Evolutionary conservation across 352 stramenopile species (phyloP).

Genomic region (Globisporangium orthogonon): DNA sequence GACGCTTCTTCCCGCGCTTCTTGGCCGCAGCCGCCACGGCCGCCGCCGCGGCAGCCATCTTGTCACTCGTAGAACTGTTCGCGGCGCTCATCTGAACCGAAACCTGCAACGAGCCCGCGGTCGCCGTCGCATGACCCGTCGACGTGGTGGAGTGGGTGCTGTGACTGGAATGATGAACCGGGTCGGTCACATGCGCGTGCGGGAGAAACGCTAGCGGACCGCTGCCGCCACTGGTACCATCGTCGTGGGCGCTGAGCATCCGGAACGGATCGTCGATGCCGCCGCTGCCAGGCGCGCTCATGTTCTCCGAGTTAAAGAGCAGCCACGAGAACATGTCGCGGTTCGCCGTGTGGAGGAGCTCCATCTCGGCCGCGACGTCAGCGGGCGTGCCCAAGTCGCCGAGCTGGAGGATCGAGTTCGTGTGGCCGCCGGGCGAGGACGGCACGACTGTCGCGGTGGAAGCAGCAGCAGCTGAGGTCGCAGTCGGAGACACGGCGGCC

Average conservation of each 20-base stretch:
- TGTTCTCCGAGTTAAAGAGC: conserved; percentile 84
- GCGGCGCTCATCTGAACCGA: conserved; percentile 9
- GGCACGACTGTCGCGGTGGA: neutral
- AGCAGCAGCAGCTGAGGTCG: neutral
- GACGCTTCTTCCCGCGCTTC: conserved; percentile 51
- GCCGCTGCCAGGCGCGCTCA: conserved; percentile 32
- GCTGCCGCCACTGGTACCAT: conserved; percentile 8
- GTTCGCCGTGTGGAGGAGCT: conserved; percentile 60
- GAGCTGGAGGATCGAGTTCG: conserved; percentile 12
- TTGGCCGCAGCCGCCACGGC: conserved; percentile 17
- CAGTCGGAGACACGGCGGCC: conserved; percentile 3
- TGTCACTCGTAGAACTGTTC: conserved; percentile 2
- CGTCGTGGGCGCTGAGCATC: conserved; percentile 32
- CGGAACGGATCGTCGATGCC: conserved; percentile 59
- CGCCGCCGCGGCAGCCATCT: conserved; percentile 3
- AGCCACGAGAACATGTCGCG: conserved; percentile 85
- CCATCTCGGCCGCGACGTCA: conserved; percentile 45
- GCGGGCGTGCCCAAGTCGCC: conserved; percentile 17
- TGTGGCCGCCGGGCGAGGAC: neutral
- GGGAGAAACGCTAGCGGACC: conserved; percentile 31
- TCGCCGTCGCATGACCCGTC: conserved; percentile 9
- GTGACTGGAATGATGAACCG: neutral
- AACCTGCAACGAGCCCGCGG: conserved; percentile 11
- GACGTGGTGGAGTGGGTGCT: conserved; percentile 2
- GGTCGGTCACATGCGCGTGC: conserved; percentile 10